phyloP scores from a whole-genome alignment of 2,329 filamentous ascomycete species.

The Aspergillus hortae region DNA sequence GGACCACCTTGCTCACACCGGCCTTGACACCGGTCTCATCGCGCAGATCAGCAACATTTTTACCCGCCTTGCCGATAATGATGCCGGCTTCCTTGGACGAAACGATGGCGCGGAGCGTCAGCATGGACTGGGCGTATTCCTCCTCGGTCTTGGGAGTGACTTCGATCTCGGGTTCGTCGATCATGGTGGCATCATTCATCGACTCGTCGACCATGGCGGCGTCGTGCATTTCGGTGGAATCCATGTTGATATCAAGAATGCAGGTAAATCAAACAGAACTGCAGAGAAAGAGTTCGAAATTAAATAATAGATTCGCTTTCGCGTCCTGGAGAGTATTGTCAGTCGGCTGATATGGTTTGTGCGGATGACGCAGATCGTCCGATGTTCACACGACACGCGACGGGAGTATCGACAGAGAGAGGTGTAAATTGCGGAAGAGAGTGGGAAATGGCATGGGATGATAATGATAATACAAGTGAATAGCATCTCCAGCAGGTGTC shows the following conservation, averaged over 20 bases:
- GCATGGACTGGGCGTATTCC: conserved; percentile 87
- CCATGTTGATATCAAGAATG: conserved; percentile 56
- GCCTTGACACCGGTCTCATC: conserved; percentile 98
- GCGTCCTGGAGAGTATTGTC: not conserved
- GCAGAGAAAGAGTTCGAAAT: not conserved
- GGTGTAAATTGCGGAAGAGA: not conserved
- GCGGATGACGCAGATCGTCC: not conserved
- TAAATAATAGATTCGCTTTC: not conserved
- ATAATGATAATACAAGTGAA: not conserved
- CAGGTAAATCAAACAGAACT: not conserved
- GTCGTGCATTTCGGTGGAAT: conserved; percentile 53
- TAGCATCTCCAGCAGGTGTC: not conserved
- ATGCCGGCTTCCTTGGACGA: conserved; percentile 98
- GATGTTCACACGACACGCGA: not conserved
- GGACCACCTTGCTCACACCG: conserved; percentile 97
- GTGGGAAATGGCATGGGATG: not conserved
- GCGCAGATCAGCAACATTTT: conserved; percentile 94
- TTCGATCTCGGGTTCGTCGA: conserved; percentile 66
- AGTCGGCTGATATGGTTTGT: not conserved
- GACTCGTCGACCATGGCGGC: conserved; percentile 61
- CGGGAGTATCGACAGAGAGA: not conserved
- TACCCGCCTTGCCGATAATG: conserved; percentile 97
- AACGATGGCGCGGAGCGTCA: conserved; percentile 95
- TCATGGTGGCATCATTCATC: conserved; percentile 61
- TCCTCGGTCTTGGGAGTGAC: conserved; percentile 87